phyloP scores from a whole-genome alignment of 2,329 filamentous ascomycete species.

The Aspergillus ochraceus region DNA sequence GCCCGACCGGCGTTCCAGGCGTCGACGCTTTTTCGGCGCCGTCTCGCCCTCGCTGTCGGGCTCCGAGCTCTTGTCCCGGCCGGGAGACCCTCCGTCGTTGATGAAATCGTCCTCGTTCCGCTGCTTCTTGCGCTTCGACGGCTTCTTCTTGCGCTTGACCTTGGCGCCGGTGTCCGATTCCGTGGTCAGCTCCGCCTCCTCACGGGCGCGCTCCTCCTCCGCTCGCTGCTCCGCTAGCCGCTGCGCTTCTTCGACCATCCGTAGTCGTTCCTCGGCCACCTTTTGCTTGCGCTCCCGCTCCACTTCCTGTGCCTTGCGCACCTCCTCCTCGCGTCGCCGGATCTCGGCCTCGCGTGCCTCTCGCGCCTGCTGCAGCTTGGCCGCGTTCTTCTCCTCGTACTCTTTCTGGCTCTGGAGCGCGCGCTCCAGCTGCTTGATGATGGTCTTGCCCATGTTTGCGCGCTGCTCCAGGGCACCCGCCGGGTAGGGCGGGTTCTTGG shows the following conservation, averaged over 20 bases:
- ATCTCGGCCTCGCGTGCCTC: constrained; percentile 79
- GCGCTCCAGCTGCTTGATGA: constrained; percentile 86
- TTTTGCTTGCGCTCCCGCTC: constrained; percentile 75
- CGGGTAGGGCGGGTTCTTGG: constrained; percentile 77
- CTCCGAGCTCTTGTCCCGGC: constrained; percentile 29
- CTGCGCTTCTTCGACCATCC: constrained; percentile 74
- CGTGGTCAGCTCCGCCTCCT: constrained; percentile 77
- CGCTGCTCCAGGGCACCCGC: constrained; percentile 88
- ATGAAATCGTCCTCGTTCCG: constrained; percentile 32
- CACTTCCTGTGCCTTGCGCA: constrained; percentile 64
- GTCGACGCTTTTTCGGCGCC: constrained; percentile 59
- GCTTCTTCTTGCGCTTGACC: constrained; percentile 71
- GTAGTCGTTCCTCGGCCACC: constrained; percentile 81
- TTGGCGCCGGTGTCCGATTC: constrained; percentile 81
- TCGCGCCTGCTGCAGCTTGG: constrained; percentile 78
- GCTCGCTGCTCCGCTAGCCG: constrained; percentile 68
- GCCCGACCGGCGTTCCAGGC: constrained; percentile 55
- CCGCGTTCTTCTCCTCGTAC: constrained; percentile 90
- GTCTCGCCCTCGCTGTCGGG: constrained; percentile 37
- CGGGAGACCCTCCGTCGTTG: constrained; percentile 26
- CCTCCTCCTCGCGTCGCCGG: constrained; percentile 73
- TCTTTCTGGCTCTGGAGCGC: constrained; percentile 81
- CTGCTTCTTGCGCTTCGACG: constrained; percentile 63
- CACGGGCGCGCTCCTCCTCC: constrained; percentile 67
- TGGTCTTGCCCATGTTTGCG: constrained; percentile 95